A percentile compares a stretch with the other conserved stretches of the same genome.
Conservation (phyloP, 768 basidiomycete species). For the Leccinum boreale region DNA sequence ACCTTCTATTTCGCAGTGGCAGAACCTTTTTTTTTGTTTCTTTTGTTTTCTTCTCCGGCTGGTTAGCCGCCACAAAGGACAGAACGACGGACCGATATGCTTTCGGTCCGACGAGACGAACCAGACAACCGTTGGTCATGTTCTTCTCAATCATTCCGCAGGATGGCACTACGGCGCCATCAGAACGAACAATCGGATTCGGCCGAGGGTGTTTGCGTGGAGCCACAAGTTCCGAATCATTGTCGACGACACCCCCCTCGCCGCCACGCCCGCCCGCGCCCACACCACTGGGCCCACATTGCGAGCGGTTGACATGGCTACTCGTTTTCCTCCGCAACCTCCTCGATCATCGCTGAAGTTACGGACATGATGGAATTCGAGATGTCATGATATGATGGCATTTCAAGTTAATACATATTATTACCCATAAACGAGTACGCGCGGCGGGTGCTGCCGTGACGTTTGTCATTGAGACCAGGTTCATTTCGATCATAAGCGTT, state of each 20-base stretch:
- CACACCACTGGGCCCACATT: background rate
- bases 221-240: background rate
- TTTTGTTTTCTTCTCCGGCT: background rate
- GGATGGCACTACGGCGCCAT: background rate
- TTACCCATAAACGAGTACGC: background rate
- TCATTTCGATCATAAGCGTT: background rate
- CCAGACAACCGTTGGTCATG: background rate
- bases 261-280: background rate
- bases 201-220: background rate
- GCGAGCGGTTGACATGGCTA: background rate
- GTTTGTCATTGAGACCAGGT: background rate
- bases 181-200: background rate
- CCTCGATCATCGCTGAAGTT: background rate
- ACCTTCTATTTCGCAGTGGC: background rate
- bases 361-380: background rate
- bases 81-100: background rate
- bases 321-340: background rate
- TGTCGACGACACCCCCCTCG: background rate
- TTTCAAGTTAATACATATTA: background rate
- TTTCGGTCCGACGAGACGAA: background rate
- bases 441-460: background rate
- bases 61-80: background rate
- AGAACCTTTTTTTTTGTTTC: background rate
- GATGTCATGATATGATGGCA: background rate
- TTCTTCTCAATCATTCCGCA: background rate